Evolutionary conservation across 768 basidiomycete species (phyloP).

Genomic region (Clitopilus hobsonii): DNA sequence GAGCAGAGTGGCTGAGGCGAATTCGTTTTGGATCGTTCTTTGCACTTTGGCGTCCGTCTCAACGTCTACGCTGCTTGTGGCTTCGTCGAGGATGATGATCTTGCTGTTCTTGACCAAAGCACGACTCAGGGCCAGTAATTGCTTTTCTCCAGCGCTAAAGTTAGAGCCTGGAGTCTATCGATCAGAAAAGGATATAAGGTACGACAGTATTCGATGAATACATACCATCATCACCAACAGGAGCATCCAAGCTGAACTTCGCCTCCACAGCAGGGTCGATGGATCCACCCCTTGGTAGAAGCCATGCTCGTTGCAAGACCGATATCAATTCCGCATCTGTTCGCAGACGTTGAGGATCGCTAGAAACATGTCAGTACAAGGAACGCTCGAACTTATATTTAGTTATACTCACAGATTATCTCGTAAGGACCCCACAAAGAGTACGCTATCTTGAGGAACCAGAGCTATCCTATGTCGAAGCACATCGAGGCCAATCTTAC

Average conservation of each 20-base stretch:
- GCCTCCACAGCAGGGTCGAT: constrained; percentile 43
- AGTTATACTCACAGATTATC: constrained; percentile 31
- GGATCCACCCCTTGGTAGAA: constrained; percentile 47
- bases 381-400: not conserved
- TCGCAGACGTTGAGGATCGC: constrained; percentile 47
- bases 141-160: constrained; percentile 65
- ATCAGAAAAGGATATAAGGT: not conserved
- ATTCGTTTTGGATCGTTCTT: constrained; percentile 58
- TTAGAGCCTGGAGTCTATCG: constrained; percentile 40
- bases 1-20: constrained; percentile 46
- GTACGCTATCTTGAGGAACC: constrained; percentile 60
- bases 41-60: constrained; percentile 61
- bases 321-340: constrained; percentile 63
- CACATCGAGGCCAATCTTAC: constrained; percentile 44
- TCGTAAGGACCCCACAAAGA: constrained; percentile 42
- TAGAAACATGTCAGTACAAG: constrained; percentile 12
- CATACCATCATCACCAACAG: constrained; percentile 60
- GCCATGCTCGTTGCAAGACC: constrained; percentile 54
- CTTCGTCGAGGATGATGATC: constrained; percentile 60
- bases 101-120: constrained; percentile 58
- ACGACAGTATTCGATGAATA: not conserved
- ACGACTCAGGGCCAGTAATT: constrained; percentile 57
- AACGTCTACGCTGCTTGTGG: constrained; percentile 54
- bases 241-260: constrained; percentile 65
- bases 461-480: constrained; percentile 55